Conservation (phyloP, 148 eudicot genomes). For the Tetragonia tetragonoides region DNA sequence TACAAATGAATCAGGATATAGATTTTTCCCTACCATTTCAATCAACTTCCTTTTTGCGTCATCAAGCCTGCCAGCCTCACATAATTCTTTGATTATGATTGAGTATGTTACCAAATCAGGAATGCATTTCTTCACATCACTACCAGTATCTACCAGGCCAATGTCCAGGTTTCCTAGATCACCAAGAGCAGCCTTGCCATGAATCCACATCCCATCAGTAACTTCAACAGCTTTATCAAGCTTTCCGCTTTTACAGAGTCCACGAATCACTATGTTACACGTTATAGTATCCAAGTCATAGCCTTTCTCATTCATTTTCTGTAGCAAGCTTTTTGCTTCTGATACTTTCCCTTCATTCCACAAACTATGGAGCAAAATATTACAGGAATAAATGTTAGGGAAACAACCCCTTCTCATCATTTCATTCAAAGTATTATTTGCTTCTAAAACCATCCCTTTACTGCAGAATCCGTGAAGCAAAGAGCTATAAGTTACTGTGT, state of each 20-base stretch:
- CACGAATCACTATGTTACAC: slow-evolving; percentile 85
- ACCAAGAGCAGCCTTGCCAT: slow-evolving; percentile 75
- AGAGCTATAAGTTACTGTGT: slow-evolving; percentile 66
- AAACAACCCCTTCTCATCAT: slow-evolving; percentile 60
- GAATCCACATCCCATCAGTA: slow-evolving; percentile 79
- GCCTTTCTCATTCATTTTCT: slow-evolving; percentile 82
- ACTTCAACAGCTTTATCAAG: slow-evolving; percentile 83
- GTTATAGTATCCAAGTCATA: slow-evolving; percentile 66
- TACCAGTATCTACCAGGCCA: slow-evolving; percentile 42
- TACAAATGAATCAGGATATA: slow-evolving; percentile 68
- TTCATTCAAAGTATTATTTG: slow-evolving; percentile 60
- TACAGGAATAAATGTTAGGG: slow-evolving; percentile 70
- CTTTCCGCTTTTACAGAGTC: slow-evolving; percentile 76
- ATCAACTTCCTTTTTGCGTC: slow-evolving; percentile 82
- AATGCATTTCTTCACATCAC: slow-evolving; percentile 44
- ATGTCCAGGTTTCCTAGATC: slow-evolving; percentile 47
- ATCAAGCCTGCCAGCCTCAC: slow-evolving; percentile 74
- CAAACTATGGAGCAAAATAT: slow-evolving; percentile 79
- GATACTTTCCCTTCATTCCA: slow-evolving; percentile 69
- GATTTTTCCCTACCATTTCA: slow-evolving; percentile 78
- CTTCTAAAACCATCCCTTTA: slow-evolving; percentile 56
- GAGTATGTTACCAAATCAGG: slow-evolving; percentile 94
- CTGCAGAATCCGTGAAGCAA: slow-evolving; percentile 83
- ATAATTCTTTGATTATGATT: slow-evolving; percentile 67
- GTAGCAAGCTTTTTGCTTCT: slow-evolving; percentile 80